Base-by-base conservation (phyloP, 345 rosid species). In the Excoecaria agallocha region DNA sequence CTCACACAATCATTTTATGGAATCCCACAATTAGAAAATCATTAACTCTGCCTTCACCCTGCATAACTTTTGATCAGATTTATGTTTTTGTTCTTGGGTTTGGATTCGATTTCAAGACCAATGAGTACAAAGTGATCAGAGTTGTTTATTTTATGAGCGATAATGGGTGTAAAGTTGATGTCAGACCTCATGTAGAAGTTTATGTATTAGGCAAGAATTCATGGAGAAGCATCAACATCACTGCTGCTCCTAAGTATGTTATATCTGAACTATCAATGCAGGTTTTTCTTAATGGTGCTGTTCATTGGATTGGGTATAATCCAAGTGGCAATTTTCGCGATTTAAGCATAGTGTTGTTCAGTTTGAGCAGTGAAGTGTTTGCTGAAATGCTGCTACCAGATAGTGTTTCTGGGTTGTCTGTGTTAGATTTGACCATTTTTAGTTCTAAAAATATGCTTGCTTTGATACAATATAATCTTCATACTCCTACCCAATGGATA, bases 251-350 rank as follows among this genome's bases (percentile, higher is more conserved):
- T 7, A 17, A 5, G 0, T 76, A 75, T 62, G 46, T 67, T 0
- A 69, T 81, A 0, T 62, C 75, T 16, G 77, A 79, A n/a, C 43
- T 69, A 37, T 81, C 80, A 5, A 24, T 68, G 1, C 77, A 71
- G 68, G 85, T 49, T 60, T 75, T 69, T 59, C 45, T 79, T 13
- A 58, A 77, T 39, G 81, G 84, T 15, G 78, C 77, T 30, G 54
- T 85, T 25, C 85, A 85, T 68, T 85, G 88, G 86, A 71, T 85
- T 65, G 86, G 83, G 19, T 73, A 75, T 39, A 54, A 63, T 50
- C 71, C 30, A 0, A 70, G 50, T 5, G 35, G 48, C 6, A 19
- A 54, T 4, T 51, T 63, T 54, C 49, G 58, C 4, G 63, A 46
- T 37, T 38, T 79, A 56, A 50, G 79, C 16, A 7, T 81, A 6